Evolutionary conservation across 768 basidiomycete genomes (phyloP), one percentile per base, ranked within the genome.

Genomic region (Kwoniella europaea): DNA sequence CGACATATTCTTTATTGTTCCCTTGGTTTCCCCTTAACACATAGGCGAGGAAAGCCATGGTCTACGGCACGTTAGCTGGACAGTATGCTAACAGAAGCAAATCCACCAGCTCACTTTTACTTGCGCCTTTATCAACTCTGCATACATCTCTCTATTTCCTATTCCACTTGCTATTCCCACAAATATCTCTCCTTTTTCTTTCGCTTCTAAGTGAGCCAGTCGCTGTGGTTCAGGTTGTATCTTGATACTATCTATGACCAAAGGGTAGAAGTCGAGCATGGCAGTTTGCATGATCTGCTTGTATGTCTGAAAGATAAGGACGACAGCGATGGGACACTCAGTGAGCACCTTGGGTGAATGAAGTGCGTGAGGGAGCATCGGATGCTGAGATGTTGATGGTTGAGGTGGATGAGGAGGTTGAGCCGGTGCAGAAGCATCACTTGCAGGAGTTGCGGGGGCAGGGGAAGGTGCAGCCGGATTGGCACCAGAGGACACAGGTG

Each of bases 321-420:
- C 92, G 80, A 96, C 89, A 13, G 93, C 90, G 86, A 95, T 91
- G 5, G 92, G 92, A 87, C 96, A 91, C 85, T 99, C 97, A 15
- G 92, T 90, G 12, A 98, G 86, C 10, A 97, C 91, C 84, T 97
- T 98, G 87, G 97, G 94, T 81, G 93, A 95, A 68, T 89, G 88
- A 65, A 90, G 88, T 58, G 91, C 90, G 9, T 89, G 89, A n/a
- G 91, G 85, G 46, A 85, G 61, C 7, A 68, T 78, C 64, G 89
- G 89, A 20, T 86, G 70, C 42, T 69, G 56, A 18, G 68, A 62
- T 27, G 71, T 56, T 24, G 68, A 61, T 22, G 71, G 42, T 20
- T 63, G 66, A 46, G 68, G 62, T 6, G 62, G 61, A 64, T 74
- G 65, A 76, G 76, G 55, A 67, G 73, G 42, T 52, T 56, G 69